These are phyloP conservation scores for Helotiales sp. DNA, from an alignment of 2,329 filamentous ascomycete species.

Conservation along the genomic window DNA sequence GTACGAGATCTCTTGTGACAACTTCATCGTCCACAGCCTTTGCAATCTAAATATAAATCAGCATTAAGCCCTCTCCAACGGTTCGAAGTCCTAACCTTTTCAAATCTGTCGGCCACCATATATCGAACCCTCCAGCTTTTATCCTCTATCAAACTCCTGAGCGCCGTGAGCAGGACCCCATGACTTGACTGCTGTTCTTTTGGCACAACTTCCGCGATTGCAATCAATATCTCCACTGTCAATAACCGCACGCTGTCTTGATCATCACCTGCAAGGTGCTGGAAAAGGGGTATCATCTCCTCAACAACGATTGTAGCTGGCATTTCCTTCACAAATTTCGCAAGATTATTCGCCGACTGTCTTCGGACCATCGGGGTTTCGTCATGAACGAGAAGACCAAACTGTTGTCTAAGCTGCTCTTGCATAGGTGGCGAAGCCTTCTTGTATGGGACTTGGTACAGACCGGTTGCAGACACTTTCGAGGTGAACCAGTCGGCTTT, in stretches of 20 bases:
- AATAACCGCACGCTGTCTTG: slow-evolving; percentile 96
- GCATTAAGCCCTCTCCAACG: slow-evolving; percentile 1
- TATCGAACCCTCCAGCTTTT: slow-evolving; percentile 99
- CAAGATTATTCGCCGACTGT: slow-evolving; percentile 92
- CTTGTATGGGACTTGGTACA: slow-evolving; percentile 91
- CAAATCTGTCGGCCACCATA: slow-evolving; percentile 98
- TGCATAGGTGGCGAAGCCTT: slow-evolving; percentile 87
- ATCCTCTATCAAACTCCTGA: slow-evolving; percentile 94
- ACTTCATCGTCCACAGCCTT: slow-evolving; percentile 98
- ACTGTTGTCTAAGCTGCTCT: slow-evolving; percentile 88
- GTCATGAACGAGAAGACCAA: slow-evolving; percentile 90
- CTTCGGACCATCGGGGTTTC: slow-evolving; percentile 99
- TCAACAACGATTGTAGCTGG: slow-evolving; percentile 87
- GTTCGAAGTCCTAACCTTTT: slow-evolving; percentile 68
- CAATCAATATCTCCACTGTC: slow-evolving; percentile 94
- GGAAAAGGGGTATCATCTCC: slow-evolving; percentile 98
- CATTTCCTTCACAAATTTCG: slow-evolving; percentile 98
- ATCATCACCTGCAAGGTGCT: slow-evolving; percentile 93
- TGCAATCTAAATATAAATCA: slow-evolving; percentile 66
- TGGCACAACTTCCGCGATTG: slow-evolving; percentile 93
- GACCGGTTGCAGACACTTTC: slow-evolving; percentile 95
- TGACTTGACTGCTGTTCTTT: slow-evolving; percentile 98
- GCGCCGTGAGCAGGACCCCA: slow-evolving; percentile 84
- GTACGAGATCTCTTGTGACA: slow-evolving; percentile 88
- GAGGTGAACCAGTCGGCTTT: slow-evolving; percentile 99